Base-by-base conservation (phyloP, 2,329 filamentous ascomycete species). In the Celoporthe dispersa region DNA sequence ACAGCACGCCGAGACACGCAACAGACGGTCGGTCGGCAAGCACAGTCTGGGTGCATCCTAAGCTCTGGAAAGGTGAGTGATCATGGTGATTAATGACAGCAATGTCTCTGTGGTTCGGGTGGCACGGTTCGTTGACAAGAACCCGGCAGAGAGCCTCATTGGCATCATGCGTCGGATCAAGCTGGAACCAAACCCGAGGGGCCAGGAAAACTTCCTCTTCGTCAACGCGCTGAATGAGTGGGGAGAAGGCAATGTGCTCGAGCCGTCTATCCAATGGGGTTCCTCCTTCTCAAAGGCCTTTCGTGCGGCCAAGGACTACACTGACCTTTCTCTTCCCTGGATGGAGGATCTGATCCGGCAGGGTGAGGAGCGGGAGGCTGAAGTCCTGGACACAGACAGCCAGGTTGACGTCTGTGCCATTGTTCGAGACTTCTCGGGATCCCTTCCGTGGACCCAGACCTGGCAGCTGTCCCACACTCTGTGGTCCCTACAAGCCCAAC, bases 171-270 rank as follows among this genome's bases (percentile, higher is more conserved):
- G 64, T 25, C 70, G 53, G 37, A 66, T 69, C 63, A 71, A 69
- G 48, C 33, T 69, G 22, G 70, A 71, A 48, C 70, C 70, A 22
- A 71, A 71, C 33, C 70, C 67, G 11, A 37, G 39, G 16, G 67
- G 67, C 41, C 63, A 67, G 25, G 70, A 69, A 41, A 71, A 71
- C 60, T 71, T 69, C 57, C 55, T 69, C 48, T 71, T 71, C 59
- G 14, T 69, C 67, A 71, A 71, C 60, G 70, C 70, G 12, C 61
- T 71, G 64, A 71, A 71, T 59, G 67, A 69, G 48, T 71, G 70
- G 70, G 70, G 67, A n/a, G 70, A 71, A 44, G 70, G 70, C 39
- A 71, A 71, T 44, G 67, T 71, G 22, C 70, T 71, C 33, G 70
- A 71, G 64, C 70, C 64, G 31, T 67, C 67, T n/a, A 22, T 55